These are phyloP conservation scores for Kwoniella bestiolae DNA, from an alignment of 768 basidiomycete species.

Conservation along the genomic window DNA sequence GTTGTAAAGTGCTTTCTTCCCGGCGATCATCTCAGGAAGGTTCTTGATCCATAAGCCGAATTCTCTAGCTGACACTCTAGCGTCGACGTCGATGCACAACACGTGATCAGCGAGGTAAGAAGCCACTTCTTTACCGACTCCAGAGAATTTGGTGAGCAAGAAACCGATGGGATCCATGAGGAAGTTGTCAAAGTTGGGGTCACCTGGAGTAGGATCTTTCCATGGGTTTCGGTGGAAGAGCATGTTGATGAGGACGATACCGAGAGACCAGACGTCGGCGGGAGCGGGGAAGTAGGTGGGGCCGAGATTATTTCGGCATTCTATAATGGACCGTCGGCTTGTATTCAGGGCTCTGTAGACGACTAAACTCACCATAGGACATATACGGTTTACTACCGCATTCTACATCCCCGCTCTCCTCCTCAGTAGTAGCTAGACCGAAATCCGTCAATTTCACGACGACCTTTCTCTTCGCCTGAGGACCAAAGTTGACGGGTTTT, in stretches of 20 bases:
- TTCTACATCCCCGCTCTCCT: slow-evolving; percentile 91
- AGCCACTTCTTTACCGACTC: slow-evolving; percentile 68
- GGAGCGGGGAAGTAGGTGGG: slow-evolving; percentile 92
- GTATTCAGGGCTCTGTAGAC: neutral
- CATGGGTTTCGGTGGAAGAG: slow-evolving; percentile 98
- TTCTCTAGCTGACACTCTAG: slow-evolving; percentile 75
- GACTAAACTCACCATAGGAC: slow-evolving; percentile 77
- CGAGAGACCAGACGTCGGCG: slow-evolving; percentile 98
- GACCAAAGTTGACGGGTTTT: slow-evolving; percentile 59
- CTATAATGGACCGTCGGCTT: slow-evolving; percentile 59
- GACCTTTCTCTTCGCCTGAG: slow-evolving; percentile 73
- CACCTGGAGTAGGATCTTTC: slow-evolving; percentile 86
- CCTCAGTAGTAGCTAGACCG: slow-evolving; percentile 87
- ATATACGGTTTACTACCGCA: slow-evolving; percentile 99
- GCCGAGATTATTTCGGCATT: slow-evolving; percentile 96
- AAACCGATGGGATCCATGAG: slow-evolving; percentile 78
- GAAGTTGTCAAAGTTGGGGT: slow-evolving; percentile 77
- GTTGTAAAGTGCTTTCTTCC: slow-evolving; percentile 46
- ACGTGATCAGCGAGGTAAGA: slow-evolving; percentile 82
- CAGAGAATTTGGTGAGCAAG: slow-evolving; percentile 86
- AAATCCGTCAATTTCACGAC: slow-evolving; percentile 97
- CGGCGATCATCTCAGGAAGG: slow-evolving; percentile 71
- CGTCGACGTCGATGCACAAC: slow-evolving; percentile 74
- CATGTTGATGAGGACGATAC: slow-evolving; percentile 99
- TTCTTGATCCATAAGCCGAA: slow-evolving; percentile 85